Base-by-base conservation (phyloP, 2,329 filamentous ascomycete genomes). In the Neofusicoccum umdonicola region DNA sequence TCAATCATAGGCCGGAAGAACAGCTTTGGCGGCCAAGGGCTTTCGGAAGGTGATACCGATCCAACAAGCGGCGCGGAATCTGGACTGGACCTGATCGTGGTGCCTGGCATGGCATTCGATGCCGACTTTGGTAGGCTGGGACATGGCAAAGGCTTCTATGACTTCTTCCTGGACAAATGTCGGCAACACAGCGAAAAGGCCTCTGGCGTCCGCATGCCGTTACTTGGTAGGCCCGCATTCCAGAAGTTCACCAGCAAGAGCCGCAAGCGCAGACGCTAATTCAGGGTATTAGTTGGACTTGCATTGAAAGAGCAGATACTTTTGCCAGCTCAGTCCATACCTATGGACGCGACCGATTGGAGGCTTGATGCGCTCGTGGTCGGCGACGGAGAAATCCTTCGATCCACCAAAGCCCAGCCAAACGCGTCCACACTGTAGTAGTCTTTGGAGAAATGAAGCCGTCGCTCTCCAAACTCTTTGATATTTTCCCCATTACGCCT, bases 71-170 rank as follows among this genome's bases (percentile, higher is more conserved):
- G 63, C 5, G 42, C 57, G 65, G 73, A 69, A 63, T 73, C 54
- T 35, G 84, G 85, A 8, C 81, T 99, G 47, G 94, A 99, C 76
- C 78, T 99, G 69, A 90, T 99, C 68, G 83, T 99, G 34, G 87
- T 98, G 83, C 95, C 95, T 0, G 95, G 93, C 12, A 91, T 99
- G 72, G 94, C 92, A 3, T 99, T 99, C 77, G 93, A 97, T 76
- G 82, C 82, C 3, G 81, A 80, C 12, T 85, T 95, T 66, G 86
- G 89, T 69, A 86, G 95, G 70, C 84, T 98, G 19, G 95, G 95
- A 45, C 95, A 99, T 77, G 95, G 95, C 64, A 96, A 92, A 77
- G 95, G 95, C 37, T 99, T 96, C 80, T 99, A 99, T 82, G 95
- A 99, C 80, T 90, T 88, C 77, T 99, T 97, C 77, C 80, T 99